These are phyloP conservation scores for Boletus rex-veris DNA, from an alignment of 768 basidiomycete genomes.

Conservation along the genomic window DNA sequence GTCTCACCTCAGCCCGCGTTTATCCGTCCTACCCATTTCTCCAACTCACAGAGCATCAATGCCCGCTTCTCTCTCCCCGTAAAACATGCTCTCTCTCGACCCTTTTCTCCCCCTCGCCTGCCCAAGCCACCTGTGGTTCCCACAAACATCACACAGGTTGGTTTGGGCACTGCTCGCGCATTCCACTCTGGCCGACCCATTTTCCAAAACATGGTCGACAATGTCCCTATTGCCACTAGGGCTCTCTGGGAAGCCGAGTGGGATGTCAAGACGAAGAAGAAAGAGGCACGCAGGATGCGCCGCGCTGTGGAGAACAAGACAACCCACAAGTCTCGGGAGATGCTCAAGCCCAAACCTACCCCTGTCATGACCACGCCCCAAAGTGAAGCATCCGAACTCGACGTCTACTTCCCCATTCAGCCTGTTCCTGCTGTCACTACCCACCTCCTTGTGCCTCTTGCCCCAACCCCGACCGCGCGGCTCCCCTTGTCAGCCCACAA, in stretches of 20 bases:
- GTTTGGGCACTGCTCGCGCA: conserved; percentile 71
- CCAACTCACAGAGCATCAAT: conserved; percentile 41
- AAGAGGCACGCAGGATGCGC: conserved; percentile 27
- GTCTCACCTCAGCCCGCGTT: conserved; percentile 4
- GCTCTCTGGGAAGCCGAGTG: conserved; percentile 74
- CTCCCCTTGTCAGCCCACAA: conserved; percentile 46
- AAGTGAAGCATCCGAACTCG: conserved; percentile 40
- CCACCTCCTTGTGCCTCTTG: conserved; percentile 70
- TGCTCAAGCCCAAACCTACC: conserved; percentile 25
- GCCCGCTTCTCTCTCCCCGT: conserved; percentile 55
- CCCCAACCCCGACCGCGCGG: conserved; percentile 68
- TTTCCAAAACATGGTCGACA: conserved; percentile 77
- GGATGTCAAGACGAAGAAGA: conserved; percentile 54
- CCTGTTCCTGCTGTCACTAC: conserved; percentile 49
- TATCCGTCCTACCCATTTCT: conserved; percentile 11
- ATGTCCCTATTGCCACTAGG: conserved; percentile 72
- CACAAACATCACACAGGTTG: conserved; percentile 58
- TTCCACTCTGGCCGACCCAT: conserved; percentile 72
- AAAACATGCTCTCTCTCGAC: conserved; percentile 48
- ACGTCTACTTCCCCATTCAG: conserved; percentile 57
- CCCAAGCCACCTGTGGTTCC: conserved; percentile 54
- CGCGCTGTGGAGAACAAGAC: conserved; percentile 21
- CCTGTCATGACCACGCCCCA: conserved; percentile 2
- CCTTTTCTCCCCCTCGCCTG: conserved; percentile 46
- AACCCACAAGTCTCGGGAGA: conserved; percentile 24